phyloP scores from a whole-genome alignment of 345 rosid genomes.

The Anacardium occidentale region DNA sequence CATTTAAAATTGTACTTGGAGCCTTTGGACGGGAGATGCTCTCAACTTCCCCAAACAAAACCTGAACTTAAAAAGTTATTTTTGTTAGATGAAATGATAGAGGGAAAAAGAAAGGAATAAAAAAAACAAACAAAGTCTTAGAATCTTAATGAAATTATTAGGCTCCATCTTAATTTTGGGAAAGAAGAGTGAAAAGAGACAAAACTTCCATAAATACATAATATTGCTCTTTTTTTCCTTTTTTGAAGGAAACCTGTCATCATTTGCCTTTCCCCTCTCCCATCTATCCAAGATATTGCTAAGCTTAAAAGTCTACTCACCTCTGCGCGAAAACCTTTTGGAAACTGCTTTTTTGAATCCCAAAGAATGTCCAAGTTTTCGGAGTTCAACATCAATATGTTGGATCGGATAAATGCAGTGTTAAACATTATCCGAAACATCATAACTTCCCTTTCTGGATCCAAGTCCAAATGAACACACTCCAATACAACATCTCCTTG shows the following conservation, averaged over 20 bases:
- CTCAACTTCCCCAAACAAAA: constrained; percentile 91
- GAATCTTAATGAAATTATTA: constrained; percentile 9
- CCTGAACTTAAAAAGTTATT: constrained; percentile 42
- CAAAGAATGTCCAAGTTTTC: constrained; percentile 97
- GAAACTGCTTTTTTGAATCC: constrained; percentile 90
- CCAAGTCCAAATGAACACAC: constrained; percentile 89
- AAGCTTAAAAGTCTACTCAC: constrained; percentile 34
- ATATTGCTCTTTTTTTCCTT: background rate
- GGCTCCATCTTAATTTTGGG: background rate
- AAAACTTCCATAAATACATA: background rate
- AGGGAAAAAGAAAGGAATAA: background rate
- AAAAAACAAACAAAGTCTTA: background rate
- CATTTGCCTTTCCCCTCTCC: constrained; percentile 8
- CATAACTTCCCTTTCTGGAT: constrained; percentile 94
- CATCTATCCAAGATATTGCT: constrained; percentile 4
- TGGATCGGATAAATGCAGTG: constrained; percentile 96
- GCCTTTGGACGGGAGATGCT: constrained; percentile 60
- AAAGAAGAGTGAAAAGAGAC: constrained; percentile 5
- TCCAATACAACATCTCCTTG: constrained; percentile 98
- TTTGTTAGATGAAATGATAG: constrained; percentile 19
- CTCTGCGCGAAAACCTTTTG: constrained; percentile 95
- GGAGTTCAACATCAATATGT: constrained; percentile 88
- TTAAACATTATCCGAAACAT: constrained; percentile 97
- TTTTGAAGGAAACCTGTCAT: background rate
- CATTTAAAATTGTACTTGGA: constrained; percentile 66